Evolutionary conservation across 192 early-diverging fungal species (phyloP), one percentile per base, ranked within the genome.

Genomic region (Entophlyctis luteolus): DNA sequence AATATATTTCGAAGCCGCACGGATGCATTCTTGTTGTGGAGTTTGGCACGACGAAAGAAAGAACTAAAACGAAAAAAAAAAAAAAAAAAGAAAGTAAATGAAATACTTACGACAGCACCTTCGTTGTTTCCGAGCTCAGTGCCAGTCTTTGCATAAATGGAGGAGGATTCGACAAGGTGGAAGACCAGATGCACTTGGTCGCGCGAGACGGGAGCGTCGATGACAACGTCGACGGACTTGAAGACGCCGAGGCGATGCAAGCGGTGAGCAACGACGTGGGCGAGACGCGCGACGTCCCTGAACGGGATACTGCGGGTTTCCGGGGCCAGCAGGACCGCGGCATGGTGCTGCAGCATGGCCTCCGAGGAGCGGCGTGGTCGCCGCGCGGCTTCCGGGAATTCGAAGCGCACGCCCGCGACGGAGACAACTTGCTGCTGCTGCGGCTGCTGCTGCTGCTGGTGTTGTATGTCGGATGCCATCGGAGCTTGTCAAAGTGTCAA

Each of bases 71-170:
- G 31, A 36, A 16, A 2, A 3, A 36, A 12, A 25, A 1, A 38
- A 12, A 58, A 28, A 28, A 8, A 34, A 23, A 32, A n/a, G 34
- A 23, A 29, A n/a, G n/a, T n/a, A n/a, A n/a, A n/a, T n/a, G n/a
- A n/a, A n/a, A n/a, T n/a, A 25, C 31, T 59, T 79, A 91, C 90
- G 86, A 91, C 86, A 32, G 79, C 90, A 33, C 92, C 95, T 73
- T 96, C 93, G 53, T 88, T 81, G 59, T 91, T 92, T 18, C 91
- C 92, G 31, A 96, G 83, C 49, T 94, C 92, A 3, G 93, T 93
- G 20, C 93, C 94, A 4, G 95, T 97, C 62, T 81, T 84, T 46
- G 93, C 80, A 72, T 78, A 87, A 32, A 94, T 77, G 45, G 32
- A 79, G 80, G 10, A 12, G 39, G 39, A 91, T 65, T 89, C 81